Base-by-base conservation (phyloP, 2,329 filamentous ascomycete genomes). In the Aureobasidium vineae region DNA sequence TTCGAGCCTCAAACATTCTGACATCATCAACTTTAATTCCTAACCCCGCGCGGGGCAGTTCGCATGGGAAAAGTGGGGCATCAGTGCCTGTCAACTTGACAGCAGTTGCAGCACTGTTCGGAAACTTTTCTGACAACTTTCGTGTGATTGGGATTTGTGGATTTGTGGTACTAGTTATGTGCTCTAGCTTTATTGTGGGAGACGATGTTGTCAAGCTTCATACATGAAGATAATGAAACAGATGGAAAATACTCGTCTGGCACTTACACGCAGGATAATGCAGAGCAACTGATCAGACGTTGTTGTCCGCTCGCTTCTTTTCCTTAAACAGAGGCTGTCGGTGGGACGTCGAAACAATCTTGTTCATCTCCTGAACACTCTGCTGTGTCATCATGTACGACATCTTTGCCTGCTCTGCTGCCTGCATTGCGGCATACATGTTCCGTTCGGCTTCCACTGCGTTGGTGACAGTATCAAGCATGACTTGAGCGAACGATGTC, bases 341-440 rank as follows among this genome's bases (percentile, higher is more conserved):
- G 11, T 38, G 65, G n/a, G 68, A 66, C 5, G 64, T 67, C 23
- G 50, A 45, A 31, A 66, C 63, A n/a, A 68, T 45, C 11, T 47
- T 50, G 21, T 47, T 54, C 59, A 72, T 72, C 16, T 70, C 69
- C 8, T 54, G 57, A 36, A 73, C 61, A n/a, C 66, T 69, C 67
- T 70, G 69, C 65, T 70, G 68, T 1, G 72, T 72, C 70, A 73
- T 72, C 66, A 71, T 69, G 56, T 74, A 73, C 2, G 69, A 68
- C 31, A 70, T 40, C 47, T 71, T 69, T 8, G 73, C 73, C 31
- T 68, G 65, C 19, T 63, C 66, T 15, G 73, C 73, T 21, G 72
- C 72, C 28, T 69, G 61, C 50, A 69, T 67, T 15, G 73, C 73
- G 15, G 57, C 70, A 56, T 73, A 69, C 41, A 73, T 71, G 41